Conservation (phyloP, 1,284 basidiomycete species). For the Rhodotorula sp. region DNA sequence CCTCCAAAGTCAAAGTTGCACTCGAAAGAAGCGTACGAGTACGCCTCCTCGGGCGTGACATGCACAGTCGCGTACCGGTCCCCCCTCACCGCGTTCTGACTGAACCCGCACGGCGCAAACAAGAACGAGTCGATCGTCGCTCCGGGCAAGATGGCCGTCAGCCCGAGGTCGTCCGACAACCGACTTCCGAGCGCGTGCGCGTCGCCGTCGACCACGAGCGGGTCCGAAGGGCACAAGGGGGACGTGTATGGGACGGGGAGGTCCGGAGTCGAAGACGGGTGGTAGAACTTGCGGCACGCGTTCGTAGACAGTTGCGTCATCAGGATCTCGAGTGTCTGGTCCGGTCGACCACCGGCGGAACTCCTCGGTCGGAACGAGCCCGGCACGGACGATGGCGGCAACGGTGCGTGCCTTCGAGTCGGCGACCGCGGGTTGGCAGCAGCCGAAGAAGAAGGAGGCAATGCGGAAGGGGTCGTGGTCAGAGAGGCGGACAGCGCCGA, state of each 20-base stretch:
- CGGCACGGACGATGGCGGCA: slow-evolving; percentile 36
- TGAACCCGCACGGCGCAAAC: slow-evolving; percentile 95
- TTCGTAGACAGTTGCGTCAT: slow-evolving; percentile 87
- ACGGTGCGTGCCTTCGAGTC: slow-evolving; percentile 16
- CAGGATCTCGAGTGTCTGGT: slow-evolving; percentile 96
- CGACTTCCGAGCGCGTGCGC: slow-evolving; percentile 64
- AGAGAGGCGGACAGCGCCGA: slow-evolving; percentile 39
- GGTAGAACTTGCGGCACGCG: slow-evolving; percentile 77
- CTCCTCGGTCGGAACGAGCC: slow-evolving; percentile 38
- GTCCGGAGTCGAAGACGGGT: slow-evolving; percentile 50
- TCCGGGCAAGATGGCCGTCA: slow-evolving; percentile 75
- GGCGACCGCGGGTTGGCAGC: background rate
- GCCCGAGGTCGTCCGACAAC: slow-evolving; percentile 73
- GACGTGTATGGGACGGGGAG: slow-evolving; percentile 25
- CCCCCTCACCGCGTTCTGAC: slow-evolving; percentile 82
- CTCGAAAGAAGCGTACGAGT: slow-evolving; percentile 97
- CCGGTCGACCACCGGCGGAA: slow-evolving; percentile 48
- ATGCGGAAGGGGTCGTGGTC: slow-evolving; percentile 45
- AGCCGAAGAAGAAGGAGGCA: background rate
- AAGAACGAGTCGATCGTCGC: slow-evolving; percentile 89
- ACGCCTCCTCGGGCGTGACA: slow-evolving; percentile 95
- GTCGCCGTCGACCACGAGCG: slow-evolving; percentile 41
- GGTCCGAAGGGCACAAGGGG: slow-evolving; percentile 33
- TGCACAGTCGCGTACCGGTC: slow-evolving; percentile 98
- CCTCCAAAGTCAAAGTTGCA: slow-evolving; percentile 81